phyloP scores from a whole-genome alignment of 306 rosid species.

The Prunus mira region DNA sequence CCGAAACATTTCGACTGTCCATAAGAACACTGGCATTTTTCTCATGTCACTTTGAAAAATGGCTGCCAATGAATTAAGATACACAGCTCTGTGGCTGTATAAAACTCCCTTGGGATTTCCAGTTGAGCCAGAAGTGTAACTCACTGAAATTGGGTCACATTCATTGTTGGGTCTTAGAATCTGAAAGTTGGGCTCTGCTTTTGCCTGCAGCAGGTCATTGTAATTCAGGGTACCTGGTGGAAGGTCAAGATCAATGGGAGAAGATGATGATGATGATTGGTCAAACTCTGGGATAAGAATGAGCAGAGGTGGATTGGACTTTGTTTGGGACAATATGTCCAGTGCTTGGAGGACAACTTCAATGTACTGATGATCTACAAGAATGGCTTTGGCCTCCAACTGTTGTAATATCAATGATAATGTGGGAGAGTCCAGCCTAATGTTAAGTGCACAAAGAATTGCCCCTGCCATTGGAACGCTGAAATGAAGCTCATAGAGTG shows the following conservation, averaged over 20 bases:
- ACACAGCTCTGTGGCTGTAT: conserved; percentile 72
- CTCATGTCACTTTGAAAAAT: conserved; percentile 44
- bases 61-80: conserved; percentile 59
- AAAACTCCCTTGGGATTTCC: conserved; percentile 73
- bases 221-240: conserved; percentile 41
- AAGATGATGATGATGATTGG: conserved; percentile 14
- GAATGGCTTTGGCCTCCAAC: conserved; percentile 51
- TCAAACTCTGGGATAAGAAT: conserved; percentile 43
- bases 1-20: conserved; percentile 97
- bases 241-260: conserved; percentile 3
- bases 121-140: conserved; percentile 81
- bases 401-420: conserved; percentile 53
- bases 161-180: conserved; percentile 38
- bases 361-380: conserved; percentile 56
- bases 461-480: conserved; percentile 86
- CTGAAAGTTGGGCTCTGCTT: conserved; percentile 32
- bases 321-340: conserved; percentile 25
- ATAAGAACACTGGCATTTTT: conserved; percentile 52
- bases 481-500: conserved; percentile 74
- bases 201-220: conserved; percentile 37
- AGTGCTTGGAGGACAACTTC: conserved; percentile 41
- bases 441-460: conserved; percentile 63
- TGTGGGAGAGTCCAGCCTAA: conserved; percentile 44
- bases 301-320: conserved; percentile 48
- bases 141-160: conserved; percentile 68